Conservation (phyloP, 2,329 filamentous ascomycete genomes). For the Cryphonectria japonica region DNA sequence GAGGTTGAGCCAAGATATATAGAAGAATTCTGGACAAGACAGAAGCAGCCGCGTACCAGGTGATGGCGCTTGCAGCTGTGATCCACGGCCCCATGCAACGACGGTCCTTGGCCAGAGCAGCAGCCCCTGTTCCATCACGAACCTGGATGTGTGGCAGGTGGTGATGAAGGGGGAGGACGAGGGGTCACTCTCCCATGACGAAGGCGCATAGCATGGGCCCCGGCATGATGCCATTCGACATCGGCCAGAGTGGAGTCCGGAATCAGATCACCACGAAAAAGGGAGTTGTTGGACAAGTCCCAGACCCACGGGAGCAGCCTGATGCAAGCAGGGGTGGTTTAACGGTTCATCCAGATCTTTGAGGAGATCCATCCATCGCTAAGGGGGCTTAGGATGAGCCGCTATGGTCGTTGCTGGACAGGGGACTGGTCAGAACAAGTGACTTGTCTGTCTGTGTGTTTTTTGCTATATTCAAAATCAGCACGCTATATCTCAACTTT, state of each 20-base stretch:
- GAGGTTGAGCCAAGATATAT: slow-evolving; percentile 21
- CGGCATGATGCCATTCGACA: slow-evolving; percentile 30
- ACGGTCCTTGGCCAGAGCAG: slow-evolving; percentile 1
- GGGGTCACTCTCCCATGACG: slow-evolving; percentile 17
- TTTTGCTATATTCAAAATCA: background rate
- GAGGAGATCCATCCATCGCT: slow-evolving; percentile 23
- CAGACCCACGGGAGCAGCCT: slow-evolving; percentile 10
- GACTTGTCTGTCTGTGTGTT: background rate
- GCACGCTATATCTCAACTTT: background rate
- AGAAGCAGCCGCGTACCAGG: background rate
- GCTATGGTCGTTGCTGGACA: background rate
- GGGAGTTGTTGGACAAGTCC: slow-evolving; percentile 8
- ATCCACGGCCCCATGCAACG: slow-evolving; percentile 5
- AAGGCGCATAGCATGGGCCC: slow-evolving; percentile 19
- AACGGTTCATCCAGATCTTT: slow-evolving; percentile 14
- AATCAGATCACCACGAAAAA: slow-evolving; percentile 31
- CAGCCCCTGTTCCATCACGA: slow-evolving; percentile 17
- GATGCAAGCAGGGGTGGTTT: slow-evolving; percentile 11
- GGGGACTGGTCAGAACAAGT: background rate
- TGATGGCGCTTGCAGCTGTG: slow-evolving; percentile 10
- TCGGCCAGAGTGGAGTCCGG: slow-evolving; percentile 28
- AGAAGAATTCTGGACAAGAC: slow-evolving; percentile 1
- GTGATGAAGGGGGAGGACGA: background rate
- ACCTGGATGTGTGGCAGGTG: slow-evolving; percentile 4
- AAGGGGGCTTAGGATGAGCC: slow-evolving; percentile 12